Evolutionary conservation across 768 basidiomycete genomes (phyloP).

Genomic region (Boletellus sp.): DNA sequence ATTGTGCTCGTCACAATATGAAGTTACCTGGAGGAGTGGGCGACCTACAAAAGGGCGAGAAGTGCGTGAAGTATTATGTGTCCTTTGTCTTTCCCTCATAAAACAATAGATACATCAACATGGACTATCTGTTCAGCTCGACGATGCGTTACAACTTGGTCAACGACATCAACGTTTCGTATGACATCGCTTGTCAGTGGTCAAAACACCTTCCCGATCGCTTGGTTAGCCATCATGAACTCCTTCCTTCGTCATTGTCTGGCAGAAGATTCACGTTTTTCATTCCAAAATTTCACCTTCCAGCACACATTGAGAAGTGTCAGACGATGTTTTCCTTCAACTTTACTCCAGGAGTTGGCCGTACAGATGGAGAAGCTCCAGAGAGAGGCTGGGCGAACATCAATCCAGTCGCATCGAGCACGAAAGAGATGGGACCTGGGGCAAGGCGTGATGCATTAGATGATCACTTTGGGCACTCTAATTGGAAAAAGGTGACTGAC

Average conservation of each 20-base stretch:
- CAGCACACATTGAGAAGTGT: slow-evolving; percentile 31
- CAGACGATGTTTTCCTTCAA: slow-evolving; percentile 27
- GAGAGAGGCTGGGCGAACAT: slow-evolving; percentile 36
- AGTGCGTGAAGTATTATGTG: no score
- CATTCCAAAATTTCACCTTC: slow-evolving; percentile 38
- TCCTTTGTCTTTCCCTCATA: no score
- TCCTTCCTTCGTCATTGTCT: neutral
- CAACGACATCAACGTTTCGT: neutral
- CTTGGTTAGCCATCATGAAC: no score
- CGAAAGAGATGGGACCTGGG: slow-evolving; percentile 35
- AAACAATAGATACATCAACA: neutral
- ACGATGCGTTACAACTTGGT: neutral
- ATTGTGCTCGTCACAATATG: neutral
- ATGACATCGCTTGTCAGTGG: neutral
- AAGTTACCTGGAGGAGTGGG: neutral
- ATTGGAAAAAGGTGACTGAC: neutral
- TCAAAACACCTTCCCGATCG: neutral
- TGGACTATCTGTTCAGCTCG: neutral
- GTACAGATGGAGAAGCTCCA: slow-evolving; percentile 27
- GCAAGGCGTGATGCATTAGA: slow-evolving; percentile 17
- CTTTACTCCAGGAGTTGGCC: slow-evolving; percentile 23
- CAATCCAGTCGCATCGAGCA: slow-evolving; percentile 31
- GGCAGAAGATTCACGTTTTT: slow-evolving; percentile 5
- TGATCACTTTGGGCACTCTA: neutral
- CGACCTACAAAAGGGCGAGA: neutral